These are phyloP conservation scores for Plasmopara halstedii DNA, from an alignment of 352 stramenopile species.

Conservation along the genomic window DNA sequence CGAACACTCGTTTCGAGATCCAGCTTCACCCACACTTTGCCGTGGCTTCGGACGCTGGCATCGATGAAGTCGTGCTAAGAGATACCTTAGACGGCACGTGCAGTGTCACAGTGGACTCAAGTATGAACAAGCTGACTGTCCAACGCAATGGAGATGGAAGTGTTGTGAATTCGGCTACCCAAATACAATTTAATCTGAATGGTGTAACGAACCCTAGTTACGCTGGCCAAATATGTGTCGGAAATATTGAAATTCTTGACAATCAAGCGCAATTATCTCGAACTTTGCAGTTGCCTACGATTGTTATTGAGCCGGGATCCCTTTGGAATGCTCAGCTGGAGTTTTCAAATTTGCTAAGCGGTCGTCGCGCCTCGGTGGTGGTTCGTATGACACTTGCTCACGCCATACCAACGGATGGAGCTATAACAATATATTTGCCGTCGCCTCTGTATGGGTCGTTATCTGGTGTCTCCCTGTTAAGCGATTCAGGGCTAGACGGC, in stretches of 20 bases:
- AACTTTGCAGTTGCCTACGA: constrained; percentile 9
- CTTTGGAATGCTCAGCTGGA: constrained; percentile 18
- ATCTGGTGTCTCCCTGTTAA: constrained; percentile 11
- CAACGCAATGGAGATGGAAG: constrained; percentile 21
- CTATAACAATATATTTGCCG: constrained; percentile 40
- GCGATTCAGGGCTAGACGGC: constrained; percentile 23
- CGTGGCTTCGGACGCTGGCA: constrained; percentile 7
- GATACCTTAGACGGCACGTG: constrained; percentile 21
- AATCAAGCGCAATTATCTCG: constrained; percentile 1
- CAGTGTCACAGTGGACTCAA: constrained; percentile 8
- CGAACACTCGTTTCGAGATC: constrained; percentile 26
- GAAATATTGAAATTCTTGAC: constrained; percentile 22
- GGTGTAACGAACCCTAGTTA: constrained; percentile 23
- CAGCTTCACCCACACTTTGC: constrained; percentile 17
- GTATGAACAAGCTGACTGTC: constrained; percentile 12
- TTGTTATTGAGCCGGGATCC: constrained; percentile 27
- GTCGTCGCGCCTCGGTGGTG: constrained; percentile 23
- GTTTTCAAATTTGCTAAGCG: constrained; percentile 30
- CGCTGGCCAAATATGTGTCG: constrained; percentile 16
- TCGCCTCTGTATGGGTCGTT: constrained; percentile 30
- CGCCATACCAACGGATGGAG: constrained; percentile 28
- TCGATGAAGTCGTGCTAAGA: constrained; percentile 13
- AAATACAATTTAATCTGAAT: constrained; percentile 15
- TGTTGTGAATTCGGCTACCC: background rate
- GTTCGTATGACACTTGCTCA: constrained; percentile 27